Percentiles rank a stretch among this genome's conserved stretches.
Evolutionary conservation across 1,284 basidiomycete species (phyloP).

Genomic region (Leccinum glutinopallens): DNA sequence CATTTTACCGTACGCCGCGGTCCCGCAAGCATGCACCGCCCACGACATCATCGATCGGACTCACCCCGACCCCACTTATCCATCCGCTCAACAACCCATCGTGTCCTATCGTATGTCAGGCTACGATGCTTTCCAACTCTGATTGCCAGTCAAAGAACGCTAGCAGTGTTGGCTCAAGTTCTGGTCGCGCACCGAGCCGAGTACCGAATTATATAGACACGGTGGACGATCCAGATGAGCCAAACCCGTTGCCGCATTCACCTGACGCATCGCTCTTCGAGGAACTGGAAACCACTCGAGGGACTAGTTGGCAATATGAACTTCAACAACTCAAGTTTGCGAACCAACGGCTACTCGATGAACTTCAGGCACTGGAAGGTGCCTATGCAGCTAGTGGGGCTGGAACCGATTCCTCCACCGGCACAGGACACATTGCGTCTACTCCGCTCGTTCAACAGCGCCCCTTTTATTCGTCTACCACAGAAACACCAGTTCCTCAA

Average conservation of each 20-base stretch:
- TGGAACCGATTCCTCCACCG: constrained; percentile 3
- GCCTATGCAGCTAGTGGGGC: constrained; percentile 9
- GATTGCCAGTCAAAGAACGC: constrained; percentile 5
- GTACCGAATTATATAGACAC: constrained; percentile 3
- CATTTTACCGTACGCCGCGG: constrained; percentile 29
- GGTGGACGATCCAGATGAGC: not conserved
- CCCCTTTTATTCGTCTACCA: constrained; percentile 1
- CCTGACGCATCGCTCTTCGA: constrained; percentile 62
- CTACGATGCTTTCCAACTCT: constrained; percentile 27
- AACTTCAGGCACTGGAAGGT: constrained; percentile 59
- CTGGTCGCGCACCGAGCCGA: not conserved
- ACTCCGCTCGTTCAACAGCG: not conserved
- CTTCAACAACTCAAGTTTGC: constrained; percentile 80
- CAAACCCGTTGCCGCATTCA: constrained; percentile 30
- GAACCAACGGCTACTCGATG: constrained; percentile 73
- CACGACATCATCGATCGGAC: constrained; percentile 5
- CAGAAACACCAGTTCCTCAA: constrained; percentile 3
- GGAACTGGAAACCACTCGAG: constrained; percentile 66
- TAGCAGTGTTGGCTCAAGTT: not conserved
- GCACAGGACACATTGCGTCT: not conserved
- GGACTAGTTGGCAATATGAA: constrained; percentile 91
- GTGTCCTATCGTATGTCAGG: constrained; percentile 37
- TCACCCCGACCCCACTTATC: constrained; percentile 9
- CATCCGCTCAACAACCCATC: constrained; percentile 25
- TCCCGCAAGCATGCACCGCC: constrained; percentile 7